Base-by-base conservation (phyloP, 2,329 filamentous ascomycete genomes). In the Alternaria solani region DNA sequence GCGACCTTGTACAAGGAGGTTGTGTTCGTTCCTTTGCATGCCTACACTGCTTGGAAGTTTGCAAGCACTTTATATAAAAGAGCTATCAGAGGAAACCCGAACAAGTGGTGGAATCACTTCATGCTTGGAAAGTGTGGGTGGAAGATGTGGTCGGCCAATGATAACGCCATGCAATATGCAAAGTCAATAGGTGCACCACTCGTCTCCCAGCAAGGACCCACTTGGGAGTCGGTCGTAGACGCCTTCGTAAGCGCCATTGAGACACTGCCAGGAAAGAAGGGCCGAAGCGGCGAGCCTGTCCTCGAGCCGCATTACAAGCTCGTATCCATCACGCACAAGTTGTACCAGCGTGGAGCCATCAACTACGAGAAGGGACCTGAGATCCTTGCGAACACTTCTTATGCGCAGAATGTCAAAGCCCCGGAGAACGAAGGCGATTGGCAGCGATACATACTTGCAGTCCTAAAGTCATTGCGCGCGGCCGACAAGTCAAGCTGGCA, bases 401-500 rank as follows among this genome's bases (percentile, higher is more conserved):
- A 86, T 75, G 82, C 87, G 42, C 80, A 82, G 30, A 86, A 85
- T 54, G 76, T 86, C 9, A 75, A 78, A 60, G 67, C 80, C 51
- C 77, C 85, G 70, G 69, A 84, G 76, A 72, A 84, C 75, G 51
- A 82, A 75, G 79, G 84, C 62, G 79, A 84, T 8, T 89, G 86
- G 81, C 85, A 87, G 48, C 71, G 81, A 1, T 91, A 92, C 68
- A 86, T 90, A 43, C 77, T 89, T 14, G 87, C 79, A 84, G 86
- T 89, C 0, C 76, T 89, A 49, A 86, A 85, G 68, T 82, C 82
- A 32, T 77, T 90, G 54, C 85, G 86, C 55, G 80, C 80, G 36
- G 93, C 93, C 62, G 94, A 97, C 79, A 96, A 96, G 81, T 91
- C 92, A 0, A 94, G 95, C 70, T 97, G 94, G 94, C 94, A 97